phyloP scores from a whole-genome alignment of 2,329 filamentous ascomycete genomes.

The Talaromyces sp. region DNA sequence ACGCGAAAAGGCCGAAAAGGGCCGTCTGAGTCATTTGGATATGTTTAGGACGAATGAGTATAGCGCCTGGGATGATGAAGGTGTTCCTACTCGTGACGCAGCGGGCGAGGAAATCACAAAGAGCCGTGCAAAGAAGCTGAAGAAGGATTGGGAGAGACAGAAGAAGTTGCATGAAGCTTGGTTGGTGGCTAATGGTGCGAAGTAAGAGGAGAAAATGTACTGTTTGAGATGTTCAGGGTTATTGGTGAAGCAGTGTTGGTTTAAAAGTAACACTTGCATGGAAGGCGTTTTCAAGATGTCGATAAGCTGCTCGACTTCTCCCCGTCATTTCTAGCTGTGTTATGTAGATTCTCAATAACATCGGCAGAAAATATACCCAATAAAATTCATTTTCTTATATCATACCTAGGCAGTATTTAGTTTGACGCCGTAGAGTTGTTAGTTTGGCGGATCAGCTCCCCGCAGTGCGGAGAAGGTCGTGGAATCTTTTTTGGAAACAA shows the following conservation, averaged over 20 bases:
- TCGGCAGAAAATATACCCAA: background rate
- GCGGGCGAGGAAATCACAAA: conserved; percentile 80
- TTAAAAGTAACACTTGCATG: background rate
- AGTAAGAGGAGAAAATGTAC: background rate
- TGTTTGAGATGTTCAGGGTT: background rate
- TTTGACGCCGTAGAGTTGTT: background rate
- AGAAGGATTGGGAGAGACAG: conserved; percentile 87
- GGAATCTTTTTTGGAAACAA: conserved; percentile 6
- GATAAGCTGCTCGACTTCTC: background rate
- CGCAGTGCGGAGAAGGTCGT: conserved; percentile 7
- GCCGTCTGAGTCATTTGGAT: conserved; percentile 56
- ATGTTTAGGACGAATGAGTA: conserved; percentile 64
- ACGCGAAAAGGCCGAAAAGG: conserved; percentile 54
- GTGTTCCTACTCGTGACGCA: conserved; percentile 73
- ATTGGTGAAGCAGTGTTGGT: background rate
- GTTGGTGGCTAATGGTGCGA: conserved; percentile 25
- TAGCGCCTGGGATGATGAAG: conserved; percentile 77
- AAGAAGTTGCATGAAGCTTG: conserved; percentile 78
- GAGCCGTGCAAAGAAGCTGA: conserved; percentile 74
- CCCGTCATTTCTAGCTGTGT: background rate
- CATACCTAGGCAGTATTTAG: no score
- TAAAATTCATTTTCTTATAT: no score
- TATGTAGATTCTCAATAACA: background rate
- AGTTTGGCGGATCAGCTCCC: background rate
- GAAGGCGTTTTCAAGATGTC: background rate